These are phyloP conservation scores for Isochrysis galbana DNA, from an alignment of 78 protist species.

Conservation along the genomic window DNA sequence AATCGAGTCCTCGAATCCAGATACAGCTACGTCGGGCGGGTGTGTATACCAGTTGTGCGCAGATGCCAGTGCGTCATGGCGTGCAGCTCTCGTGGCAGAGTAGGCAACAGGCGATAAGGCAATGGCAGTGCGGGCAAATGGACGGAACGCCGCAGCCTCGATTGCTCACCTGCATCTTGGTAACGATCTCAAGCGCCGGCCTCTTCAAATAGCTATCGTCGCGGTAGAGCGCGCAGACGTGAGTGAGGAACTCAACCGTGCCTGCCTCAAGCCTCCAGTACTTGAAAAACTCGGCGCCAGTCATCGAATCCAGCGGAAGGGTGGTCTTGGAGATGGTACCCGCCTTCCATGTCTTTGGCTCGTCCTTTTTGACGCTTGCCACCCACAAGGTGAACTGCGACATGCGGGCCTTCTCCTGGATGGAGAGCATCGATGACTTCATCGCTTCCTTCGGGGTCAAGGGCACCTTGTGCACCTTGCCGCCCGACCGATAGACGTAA, in stretches of 20 bases:
- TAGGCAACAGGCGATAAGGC: too few relatives aligned
- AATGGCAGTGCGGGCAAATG: too few relatives aligned
- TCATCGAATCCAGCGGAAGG: not conserved
- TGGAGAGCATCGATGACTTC: constrained; percentile 69
- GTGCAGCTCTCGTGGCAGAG: too few relatives aligned
- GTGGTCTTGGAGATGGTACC: too few relatives aligned
- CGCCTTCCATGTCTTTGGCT: too few relatives aligned
- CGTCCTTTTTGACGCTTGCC: constrained; percentile 57
- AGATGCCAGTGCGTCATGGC: too few relatives aligned
- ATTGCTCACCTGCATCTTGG: not conserved
- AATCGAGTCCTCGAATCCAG: constrained; percentile 69
- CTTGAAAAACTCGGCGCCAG: not conserved
- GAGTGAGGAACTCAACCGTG: constrained; percentile 95
- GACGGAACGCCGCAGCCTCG: too few relatives aligned
- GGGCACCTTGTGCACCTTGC: constrained; percentile 93
- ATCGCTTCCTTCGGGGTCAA: constrained; percentile 89
- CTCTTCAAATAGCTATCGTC: constrained; percentile 75
- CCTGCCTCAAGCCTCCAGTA: constrained; percentile 82
- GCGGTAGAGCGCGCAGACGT: constrained; percentile 90
- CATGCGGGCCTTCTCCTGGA: constrained; percentile 88
- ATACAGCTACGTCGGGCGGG: constrained; percentile 87
- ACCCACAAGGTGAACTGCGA: constrained; percentile 83
- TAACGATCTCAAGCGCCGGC: constrained; percentile 79
- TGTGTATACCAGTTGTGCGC: too few relatives aligned
- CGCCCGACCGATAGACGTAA: not conserved